These are phyloP conservation scores for Penicillium sclerotigenum DNA, from an alignment of 2,329 filamentous ascomycete genomes.

Conservation along the genomic window DNA sequence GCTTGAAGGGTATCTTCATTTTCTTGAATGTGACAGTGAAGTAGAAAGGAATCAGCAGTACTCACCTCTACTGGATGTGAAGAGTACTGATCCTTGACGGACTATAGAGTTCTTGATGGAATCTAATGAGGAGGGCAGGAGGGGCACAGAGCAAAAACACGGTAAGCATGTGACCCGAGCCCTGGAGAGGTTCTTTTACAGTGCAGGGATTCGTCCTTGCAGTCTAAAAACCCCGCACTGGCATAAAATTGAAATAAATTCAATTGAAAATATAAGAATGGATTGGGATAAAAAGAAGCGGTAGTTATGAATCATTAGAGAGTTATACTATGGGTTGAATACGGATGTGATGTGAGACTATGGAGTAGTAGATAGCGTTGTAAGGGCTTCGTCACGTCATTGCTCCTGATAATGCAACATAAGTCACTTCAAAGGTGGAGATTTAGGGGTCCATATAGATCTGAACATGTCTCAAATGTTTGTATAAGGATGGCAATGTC, in stretches of 20 bases:
- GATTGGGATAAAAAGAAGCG: too few relatives aligned
- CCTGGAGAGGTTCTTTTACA: neutral
- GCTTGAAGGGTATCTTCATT: slow-evolving; percentile 17
- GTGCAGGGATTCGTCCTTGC: neutral
- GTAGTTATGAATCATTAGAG: neutral
- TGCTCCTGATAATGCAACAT: neutral
- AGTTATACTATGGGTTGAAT: neutral
- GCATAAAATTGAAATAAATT: neutral
- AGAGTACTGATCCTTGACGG: neutral
- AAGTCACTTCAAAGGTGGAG: neutral
- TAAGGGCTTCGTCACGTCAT: slow-evolving; percentile 5
- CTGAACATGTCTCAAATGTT: neutral
- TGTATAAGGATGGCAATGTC: neutral
- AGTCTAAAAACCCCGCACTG: neutral
- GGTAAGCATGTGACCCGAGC: neutral
- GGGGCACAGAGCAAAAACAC: neutral
- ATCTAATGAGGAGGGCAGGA: neutral
- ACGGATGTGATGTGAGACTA: neutral
- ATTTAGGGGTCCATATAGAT: neutral
- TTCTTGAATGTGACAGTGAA: neutral
- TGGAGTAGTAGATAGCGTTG: neutral
- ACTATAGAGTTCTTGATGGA: too few relatives aligned
- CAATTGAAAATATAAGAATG: neutral
- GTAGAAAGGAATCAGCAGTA: neutral
- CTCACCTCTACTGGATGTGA: neutral